Conservation (phyloP, 2,329 filamentous ascomycete genomes). For the Colletotrichum cordylinicola region DNA sequence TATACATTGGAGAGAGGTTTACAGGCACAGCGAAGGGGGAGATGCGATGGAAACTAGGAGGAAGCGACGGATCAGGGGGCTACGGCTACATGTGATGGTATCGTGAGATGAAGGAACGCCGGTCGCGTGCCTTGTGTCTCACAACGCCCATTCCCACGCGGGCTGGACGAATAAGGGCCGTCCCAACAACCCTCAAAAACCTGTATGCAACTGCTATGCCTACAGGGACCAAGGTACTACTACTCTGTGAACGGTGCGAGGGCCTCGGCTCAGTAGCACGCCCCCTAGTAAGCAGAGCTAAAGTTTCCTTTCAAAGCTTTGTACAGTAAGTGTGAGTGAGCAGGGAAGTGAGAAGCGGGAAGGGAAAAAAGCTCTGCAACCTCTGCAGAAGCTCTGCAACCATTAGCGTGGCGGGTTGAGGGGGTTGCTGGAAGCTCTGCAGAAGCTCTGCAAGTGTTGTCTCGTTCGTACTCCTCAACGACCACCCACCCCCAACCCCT, state of each 20-base stretch:
- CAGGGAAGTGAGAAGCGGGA: not conserved
- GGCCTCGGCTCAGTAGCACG: not conserved
- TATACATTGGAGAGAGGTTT: not conserved
- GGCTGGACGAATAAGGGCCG: not conserved
- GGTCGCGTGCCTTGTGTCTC: conserved; percentile 22
- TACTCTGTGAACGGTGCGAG: not conserved
- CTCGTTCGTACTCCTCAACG: no score
- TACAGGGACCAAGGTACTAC: not conserved
- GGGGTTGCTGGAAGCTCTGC: conserved; percentile 16
- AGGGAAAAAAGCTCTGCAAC: not conserved
- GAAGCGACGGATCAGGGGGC: not conserved
- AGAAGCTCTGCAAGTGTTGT: conserved; percentile 18
- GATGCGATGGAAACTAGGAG: not conserved
- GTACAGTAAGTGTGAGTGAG: not conserved
- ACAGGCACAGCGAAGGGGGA: not conserved
- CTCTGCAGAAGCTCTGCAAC: conserved; percentile 21
- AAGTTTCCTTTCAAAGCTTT: conserved; percentile 9
- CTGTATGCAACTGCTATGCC: not conserved
- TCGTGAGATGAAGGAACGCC: conserved; percentile 2
- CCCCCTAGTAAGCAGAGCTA: not conserved
- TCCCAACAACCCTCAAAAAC: not conserved
- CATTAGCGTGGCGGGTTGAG: conserved; percentile 1
- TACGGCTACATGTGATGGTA: conserved; percentile 10
- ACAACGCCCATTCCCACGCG: not conserved
- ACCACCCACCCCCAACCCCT: not conserved